These are phyloP conservation scores for Aspergillus nomiae DNA, from an alignment of 2,329 filamentous ascomycete species.

Conservation along the genomic window DNA sequence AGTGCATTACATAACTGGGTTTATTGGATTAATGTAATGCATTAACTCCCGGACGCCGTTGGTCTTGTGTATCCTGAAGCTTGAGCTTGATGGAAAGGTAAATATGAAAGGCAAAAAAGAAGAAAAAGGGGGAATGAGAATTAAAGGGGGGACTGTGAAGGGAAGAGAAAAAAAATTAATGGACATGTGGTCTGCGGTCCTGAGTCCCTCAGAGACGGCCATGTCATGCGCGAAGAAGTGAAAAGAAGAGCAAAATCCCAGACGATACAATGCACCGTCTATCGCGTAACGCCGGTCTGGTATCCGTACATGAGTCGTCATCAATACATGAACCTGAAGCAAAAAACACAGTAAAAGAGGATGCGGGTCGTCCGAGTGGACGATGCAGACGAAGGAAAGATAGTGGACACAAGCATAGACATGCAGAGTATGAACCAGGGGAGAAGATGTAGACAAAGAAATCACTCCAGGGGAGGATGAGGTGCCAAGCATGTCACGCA, in stretches of 20 bases:
- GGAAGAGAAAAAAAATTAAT: not conserved
- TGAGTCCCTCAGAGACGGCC: not conserved
- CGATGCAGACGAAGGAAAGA: not conserved
- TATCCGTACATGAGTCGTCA: not conserved
- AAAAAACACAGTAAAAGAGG: not conserved
- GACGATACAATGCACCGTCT: constrained; percentile 7
- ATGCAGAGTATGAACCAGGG: not conserved
- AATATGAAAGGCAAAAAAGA: not conserved
- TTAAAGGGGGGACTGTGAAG: not conserved
- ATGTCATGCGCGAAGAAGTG: not conserved
- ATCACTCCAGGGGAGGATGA: not conserved
- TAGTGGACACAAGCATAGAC: not conserved
- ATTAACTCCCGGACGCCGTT: not conserved
- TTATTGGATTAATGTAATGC: not conserved
- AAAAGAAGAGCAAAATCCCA: not conserved
- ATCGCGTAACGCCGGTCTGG: not conserved
- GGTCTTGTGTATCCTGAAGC: not conserved
- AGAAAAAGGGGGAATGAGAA: not conserved
- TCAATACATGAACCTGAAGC: not conserved
- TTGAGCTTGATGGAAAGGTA: not conserved
- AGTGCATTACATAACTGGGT: not conserved
- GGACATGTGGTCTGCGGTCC: not conserved
- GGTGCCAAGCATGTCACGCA: not conserved
- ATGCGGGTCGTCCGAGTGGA: not conserved
- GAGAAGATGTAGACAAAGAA: not conserved